Evolutionary conservation across 768 basidiomycete genomes (phyloP), one percentile per base, ranked within the genome.

Genomic region (Coprinopsis cinerea): DNA sequence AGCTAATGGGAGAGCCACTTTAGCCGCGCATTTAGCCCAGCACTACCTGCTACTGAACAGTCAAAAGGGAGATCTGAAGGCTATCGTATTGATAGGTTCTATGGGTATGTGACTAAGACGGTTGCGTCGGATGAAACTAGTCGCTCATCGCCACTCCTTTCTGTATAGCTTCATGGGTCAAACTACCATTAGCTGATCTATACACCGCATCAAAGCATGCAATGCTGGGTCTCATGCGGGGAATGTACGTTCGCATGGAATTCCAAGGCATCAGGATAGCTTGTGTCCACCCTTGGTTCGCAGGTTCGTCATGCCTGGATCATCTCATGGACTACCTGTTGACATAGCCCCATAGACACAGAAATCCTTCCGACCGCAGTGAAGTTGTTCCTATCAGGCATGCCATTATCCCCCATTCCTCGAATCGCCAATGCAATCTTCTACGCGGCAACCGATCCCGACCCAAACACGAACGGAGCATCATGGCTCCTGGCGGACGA

Each of bases 191-290:
- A 17, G 78, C 62, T 4, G 61, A 69, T 17, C 58, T 77, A 42
- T 81, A 81, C 57, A 63, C 67, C 5, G 75, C 73, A 14, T 74
- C 80, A 11, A 81, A 80, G 57, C 79, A 79, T 53, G 78, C 69
- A 28, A 59, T 81, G 5, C 63, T 80, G 4, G 79, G 78, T 9
- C 48, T 80, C 26, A 75, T 79, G 75, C 69, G 77, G 15, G 67
- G 75, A 10, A 61, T 81, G 7, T 59, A 70, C 52, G 65, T 64
- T 30, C 58, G 61, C 36, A 60, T 71, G n/a, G 57, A 61, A 10
- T 9, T 56, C 4, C 56, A 68, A 39, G 66, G 69, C 18, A 72
- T 79, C 55, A 65, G 77, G 24, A 62, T 78, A 18, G 71, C 65
- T 6, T 67, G 66, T 46, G 70, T 81, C 24, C 75, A 78, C 51